phyloP scores from a whole-genome alignment of 1,284 basidiomycete species.

The Cryptococcus sp. region DNA sequence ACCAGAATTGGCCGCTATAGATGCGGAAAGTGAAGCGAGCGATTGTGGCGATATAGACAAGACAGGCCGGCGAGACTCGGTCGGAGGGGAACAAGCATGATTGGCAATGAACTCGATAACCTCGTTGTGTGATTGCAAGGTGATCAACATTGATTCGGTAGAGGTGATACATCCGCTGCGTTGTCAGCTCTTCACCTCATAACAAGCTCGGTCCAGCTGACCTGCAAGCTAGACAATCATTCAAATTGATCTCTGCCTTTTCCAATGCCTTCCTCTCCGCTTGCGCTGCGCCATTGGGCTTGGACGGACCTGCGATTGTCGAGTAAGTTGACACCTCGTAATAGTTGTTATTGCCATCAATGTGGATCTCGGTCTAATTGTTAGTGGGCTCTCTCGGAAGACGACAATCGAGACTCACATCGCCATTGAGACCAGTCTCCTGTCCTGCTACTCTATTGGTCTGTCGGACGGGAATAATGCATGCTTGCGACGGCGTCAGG shows the following conservation, averaged over 20 bases:
- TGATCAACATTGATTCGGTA: conserved; percentile 94
- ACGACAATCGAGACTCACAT: conserved; percentile 10
- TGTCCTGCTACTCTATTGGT: conserved; percentile 19
- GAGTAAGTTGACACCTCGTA: conserved; percentile 45
- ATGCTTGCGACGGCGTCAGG: conserved; percentile 93
- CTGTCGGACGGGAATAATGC: conserved; percentile 82
- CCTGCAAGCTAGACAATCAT: conserved; percentile 69
- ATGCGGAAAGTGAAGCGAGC: conserved; percentile 81
- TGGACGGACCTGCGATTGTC: conserved; percentile 28
- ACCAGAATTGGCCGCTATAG: conserved; percentile 50
- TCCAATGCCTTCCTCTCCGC: conserved; percentile 60
- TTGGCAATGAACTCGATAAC: conserved; percentile 68
- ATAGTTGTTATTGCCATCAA: conserved; percentile 58
- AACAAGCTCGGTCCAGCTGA: conserved; percentile 27
- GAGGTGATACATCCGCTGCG: conserved; percentile 93
- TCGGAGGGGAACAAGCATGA: conserved; percentile 50
- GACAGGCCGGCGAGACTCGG: conserved; percentile 57
- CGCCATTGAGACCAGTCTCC: conserved; percentile 13
- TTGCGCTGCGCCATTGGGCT: conserved; percentile 12
- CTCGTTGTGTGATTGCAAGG: conserved; percentile 92
- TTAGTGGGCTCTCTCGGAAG: not conserved
- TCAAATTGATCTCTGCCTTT: conserved; percentile 89
- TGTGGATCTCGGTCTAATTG: conserved; percentile 71
- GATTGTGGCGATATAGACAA: conserved; percentile 88
- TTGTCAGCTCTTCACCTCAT: not conserved